Evolutionary conservation across 192 early-diverging fungal genomes (phyloP).

Genomic region (Umbelopsis ramanniana): DNA sequence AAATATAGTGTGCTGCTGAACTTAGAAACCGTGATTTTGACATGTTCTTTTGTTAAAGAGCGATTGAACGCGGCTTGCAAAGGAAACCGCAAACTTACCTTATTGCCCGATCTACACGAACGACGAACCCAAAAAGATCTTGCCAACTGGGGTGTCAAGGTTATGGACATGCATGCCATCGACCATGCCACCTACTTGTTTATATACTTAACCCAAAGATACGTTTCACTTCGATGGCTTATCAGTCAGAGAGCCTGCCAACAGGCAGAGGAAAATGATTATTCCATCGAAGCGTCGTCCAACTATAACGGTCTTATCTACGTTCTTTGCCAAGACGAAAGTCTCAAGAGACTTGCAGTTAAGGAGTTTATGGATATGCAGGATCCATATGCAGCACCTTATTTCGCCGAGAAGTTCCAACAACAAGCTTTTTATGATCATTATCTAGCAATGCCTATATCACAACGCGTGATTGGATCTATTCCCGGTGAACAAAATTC

Average conservation of each 20-base stretch:
- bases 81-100: background rate
- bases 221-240: conserved; percentile 35
- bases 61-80: background rate
- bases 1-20: background rate
- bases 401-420: conserved; percentile 32
- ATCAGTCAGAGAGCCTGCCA: conserved; percentile 30
- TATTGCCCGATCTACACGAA: conserved; percentile 26
- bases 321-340: background rate
- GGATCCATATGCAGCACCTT: conserved; percentile 25
- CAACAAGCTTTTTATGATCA: conserved; percentile 25
- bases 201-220: conserved; percentile 35
- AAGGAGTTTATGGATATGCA: conserved; percentile 40
- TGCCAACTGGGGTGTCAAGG: conserved; percentile 25
- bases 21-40: background rate
- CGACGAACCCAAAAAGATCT: conserved; percentile 39
- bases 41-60: background rate
- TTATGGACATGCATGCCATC: conserved; percentile 20
- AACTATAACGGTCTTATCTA: conserved; percentile 41
- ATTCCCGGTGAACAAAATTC: conserved; percentile 40
- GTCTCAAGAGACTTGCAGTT: conserved; percentile 28
- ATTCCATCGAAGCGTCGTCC: conserved; percentile 29
- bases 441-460: conserved; percentile 25
- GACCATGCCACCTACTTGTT: conserved; percentile 23
- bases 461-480: conserved; percentile 26
- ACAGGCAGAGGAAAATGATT: conserved; percentile 35